Evolutionary conservation across 176 grass and related monocot species (phyloP).

Genomic region (Avena insularis): DNA sequence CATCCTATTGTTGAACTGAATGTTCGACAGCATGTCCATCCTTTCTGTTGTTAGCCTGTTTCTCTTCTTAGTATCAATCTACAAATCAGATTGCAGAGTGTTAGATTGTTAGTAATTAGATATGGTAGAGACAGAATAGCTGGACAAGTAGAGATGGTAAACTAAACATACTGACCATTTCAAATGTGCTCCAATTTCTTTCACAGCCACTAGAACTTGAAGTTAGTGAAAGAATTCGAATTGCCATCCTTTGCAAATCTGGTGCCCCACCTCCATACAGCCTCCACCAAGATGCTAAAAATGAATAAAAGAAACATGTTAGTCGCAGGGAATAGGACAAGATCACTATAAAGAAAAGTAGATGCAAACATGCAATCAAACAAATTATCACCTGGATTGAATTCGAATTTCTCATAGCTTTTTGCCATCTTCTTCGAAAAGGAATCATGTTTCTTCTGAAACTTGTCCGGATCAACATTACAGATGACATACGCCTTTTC

Average conservation of each 20-base stretch:
- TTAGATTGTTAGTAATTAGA: not conserved
- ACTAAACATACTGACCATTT: not conserved
- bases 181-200: not conserved
- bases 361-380: not conserved
- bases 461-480: not conserved
- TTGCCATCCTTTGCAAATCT: not conserved
- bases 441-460: not conserved
- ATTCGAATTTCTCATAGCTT: not conserved
- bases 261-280: not conserved
- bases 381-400: not conserved
- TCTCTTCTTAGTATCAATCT: not conserved
- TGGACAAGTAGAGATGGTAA: too few relatives aligned
- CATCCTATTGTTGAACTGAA: not conserved
- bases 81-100: not conserved
- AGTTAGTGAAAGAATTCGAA: not conserved
- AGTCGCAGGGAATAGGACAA: not conserved
- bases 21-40: not conserved
- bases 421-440: not conserved
- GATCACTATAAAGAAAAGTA: not conserved
- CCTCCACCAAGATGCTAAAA: not conserved
- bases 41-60: not conserved
- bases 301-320: not conserved
- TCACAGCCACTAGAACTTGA: not conserved
- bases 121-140: not conserved
- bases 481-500: not conserved